phyloP scores from a whole-genome alignment of 2,329 filamentous ascomycete genomes.

The Helicocarpus griseus region DNA sequence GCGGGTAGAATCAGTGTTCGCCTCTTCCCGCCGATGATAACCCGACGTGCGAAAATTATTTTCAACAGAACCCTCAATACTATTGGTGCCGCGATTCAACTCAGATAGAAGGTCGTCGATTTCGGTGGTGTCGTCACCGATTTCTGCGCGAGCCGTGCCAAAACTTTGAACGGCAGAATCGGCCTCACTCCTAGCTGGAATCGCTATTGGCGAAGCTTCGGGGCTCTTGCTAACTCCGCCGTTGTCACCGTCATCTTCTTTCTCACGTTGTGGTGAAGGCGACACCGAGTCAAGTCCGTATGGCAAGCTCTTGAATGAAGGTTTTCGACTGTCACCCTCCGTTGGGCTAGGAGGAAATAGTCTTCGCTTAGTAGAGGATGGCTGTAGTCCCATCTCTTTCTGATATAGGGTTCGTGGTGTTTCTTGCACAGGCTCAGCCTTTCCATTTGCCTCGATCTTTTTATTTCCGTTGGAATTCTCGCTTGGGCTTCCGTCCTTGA shows the following conservation, averaged over 20 bases:
- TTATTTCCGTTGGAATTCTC: too few relatives aligned
- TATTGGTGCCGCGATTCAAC: not conserved
- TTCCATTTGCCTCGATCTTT: too few relatives aligned
- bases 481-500: too few relatives aligned
- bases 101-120: not conserved
- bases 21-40: not conserved
- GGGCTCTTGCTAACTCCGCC: not conserved
- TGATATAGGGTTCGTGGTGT: conserved; percentile 1
- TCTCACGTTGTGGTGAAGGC: too few relatives aligned
- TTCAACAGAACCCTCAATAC: not conserved
- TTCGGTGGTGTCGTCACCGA: not conserved
- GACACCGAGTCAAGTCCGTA: not conserved
- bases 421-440: not conserved
- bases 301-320: not conserved
- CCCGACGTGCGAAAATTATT: not conserved
- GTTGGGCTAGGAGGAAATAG: conserved; percentile 7
- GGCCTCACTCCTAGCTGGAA: not conserved
- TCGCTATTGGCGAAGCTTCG: not conserved
- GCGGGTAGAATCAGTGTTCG: not conserved
- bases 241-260: not conserved
- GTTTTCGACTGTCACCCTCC: not conserved
- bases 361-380: not conserved
- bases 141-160: not conserved
- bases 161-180: not conserved
- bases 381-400: conserved; percentile 5